phyloP scores from a whole-genome alignment of 805 yeast genomes.

The Saccharomyces paradoxus region DNA sequence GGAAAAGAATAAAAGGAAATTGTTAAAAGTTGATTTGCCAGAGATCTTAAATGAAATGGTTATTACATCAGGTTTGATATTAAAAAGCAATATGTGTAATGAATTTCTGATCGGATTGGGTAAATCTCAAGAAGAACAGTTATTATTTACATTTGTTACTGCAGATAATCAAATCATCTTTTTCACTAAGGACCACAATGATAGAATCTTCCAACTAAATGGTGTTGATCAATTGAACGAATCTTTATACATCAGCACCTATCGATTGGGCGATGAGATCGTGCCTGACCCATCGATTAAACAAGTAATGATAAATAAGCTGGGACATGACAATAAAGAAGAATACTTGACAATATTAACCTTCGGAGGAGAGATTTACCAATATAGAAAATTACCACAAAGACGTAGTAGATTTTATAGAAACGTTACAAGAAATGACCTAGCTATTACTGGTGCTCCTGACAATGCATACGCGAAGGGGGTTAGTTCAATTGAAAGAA shows the following conservation, averaged over 20 bases:
- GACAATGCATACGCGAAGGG: constrained; percentile 66
- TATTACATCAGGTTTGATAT: constrained; percentile 61
- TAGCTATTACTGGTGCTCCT: constrained; percentile 67
- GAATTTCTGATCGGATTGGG: constrained; percentile 29
- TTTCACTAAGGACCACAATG: constrained; percentile 45
- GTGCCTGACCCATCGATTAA: constrained; percentile 70
- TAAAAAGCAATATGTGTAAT: constrained; percentile 42
- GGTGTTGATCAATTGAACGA: constrained; percentile 33
- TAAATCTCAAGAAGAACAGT: constrained; percentile 24
- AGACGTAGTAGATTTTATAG: constrained; percentile 20
- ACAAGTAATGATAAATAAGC: constrained; percentile 51
- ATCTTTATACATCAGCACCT: constrained; percentile 32
- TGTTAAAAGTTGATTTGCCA: constrained; percentile 32
- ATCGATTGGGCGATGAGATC: constrained; percentile 29
- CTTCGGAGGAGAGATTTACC: constrained; percentile 68
- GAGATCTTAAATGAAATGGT: constrained; percentile 38
- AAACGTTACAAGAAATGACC: constrained; percentile 25
- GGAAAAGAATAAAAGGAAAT: constrained; percentile 28
- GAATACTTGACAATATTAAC: constrained; percentile 67
- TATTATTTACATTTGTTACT: constrained; percentile 56
- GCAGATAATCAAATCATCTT: constrained; percentile 68
- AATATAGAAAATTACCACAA: constrained; percentile 46
- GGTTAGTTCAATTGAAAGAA: constrained; percentile 55
- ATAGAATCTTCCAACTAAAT: constrained; percentile 32
- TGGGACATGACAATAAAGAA: constrained; percentile 55